These are phyloP conservation scores for Spinellus fusiger DNA, from an alignment of 192 early-diverging fungal species.

Conservation along the genomic window DNA sequence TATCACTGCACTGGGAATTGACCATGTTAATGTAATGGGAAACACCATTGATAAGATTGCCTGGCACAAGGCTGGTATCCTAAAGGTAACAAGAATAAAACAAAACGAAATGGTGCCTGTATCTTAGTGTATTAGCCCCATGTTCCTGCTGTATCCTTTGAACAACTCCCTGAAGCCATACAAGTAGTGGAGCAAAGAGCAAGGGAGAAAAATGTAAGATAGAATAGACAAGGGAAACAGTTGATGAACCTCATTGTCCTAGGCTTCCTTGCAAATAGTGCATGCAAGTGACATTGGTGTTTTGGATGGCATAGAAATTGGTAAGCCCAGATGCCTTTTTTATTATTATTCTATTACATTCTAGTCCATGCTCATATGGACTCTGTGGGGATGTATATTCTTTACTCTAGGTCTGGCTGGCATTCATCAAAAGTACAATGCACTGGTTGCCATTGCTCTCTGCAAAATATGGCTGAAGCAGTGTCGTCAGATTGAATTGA, in stretches of 20 bases:
- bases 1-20: conserved; percentile 73
- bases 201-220: conserved; percentile 54
- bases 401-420: conserved; percentile 67
- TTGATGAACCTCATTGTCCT: neutral
- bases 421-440: conserved; percentile 81
- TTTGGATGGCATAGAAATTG: conserved; percentile 32
- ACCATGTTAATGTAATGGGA: conserved; percentile 67
- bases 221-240: neutral
- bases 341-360: neutral
- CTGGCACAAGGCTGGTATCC: conserved; percentile 83
- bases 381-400: neutral
- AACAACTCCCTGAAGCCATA: conserved; percentile 65
- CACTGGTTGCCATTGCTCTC: conserved; percentile 68
- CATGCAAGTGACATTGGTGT: conserved; percentile 9
- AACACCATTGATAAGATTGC: conserved; percentile 72
- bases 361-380: neutral
- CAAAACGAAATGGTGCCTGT: neutral
- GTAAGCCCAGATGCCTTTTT: conserved; percentile 27
- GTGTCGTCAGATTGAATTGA: conserved; percentile 25
- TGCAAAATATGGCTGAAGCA: conserved; percentile 63
- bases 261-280: conserved; percentile 38
- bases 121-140: conserved; percentile 24
- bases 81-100: conserved; percentile 44
- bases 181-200: conserved; percentile 64
- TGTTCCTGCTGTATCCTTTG: conserved; percentile 66